A percentile compares a stretch with the other conserved stretches of the same genome.
Evolutionary conservation across 495 filamentous ascomycete species (phyloP).

Genomic region (Podospora pseudoanserina): DNA sequence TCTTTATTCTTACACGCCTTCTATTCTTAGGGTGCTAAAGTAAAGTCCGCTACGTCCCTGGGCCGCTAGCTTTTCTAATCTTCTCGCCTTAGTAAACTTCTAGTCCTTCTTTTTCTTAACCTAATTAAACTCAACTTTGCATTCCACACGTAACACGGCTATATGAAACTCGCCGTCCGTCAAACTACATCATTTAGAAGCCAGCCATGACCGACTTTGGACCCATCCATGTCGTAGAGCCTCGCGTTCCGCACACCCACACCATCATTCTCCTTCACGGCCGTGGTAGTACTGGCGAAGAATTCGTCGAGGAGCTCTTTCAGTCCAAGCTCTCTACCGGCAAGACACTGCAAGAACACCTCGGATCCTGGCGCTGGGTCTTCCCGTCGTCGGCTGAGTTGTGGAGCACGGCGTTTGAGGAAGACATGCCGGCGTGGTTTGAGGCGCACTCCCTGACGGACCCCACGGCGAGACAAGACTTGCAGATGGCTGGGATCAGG

Average conservation of each 20-base stretch:
- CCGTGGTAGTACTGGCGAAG: conserved; percentile 47
- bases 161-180: background rate
- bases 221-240: conserved; percentile 22
- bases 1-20: too few relatives aligned
- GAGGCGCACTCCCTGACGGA: conserved; percentile 31
- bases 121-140: too few relatives aligned
- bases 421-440: conserved; percentile 37
- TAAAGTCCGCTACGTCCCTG: too few relatives aligned
- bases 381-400: conserved; percentile 44
- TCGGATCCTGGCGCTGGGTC: conserved; percentile 28
- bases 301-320: conserved; percentile 51
- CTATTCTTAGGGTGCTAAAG: too few relatives aligned
- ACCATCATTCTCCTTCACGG: conserved; percentile 57
- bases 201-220: conserved; percentile 11
- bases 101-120: too few relatives aligned
- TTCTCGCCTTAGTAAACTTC: too few relatives aligned
- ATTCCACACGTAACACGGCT: too few relatives aligned
- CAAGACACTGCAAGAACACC: conserved; percentile 20
- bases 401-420: conserved; percentile 36
- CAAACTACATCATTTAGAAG: background rate
- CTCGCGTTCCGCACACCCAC: conserved; percentile 41
- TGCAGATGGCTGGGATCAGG: conserved; percentile 42
- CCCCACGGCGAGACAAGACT: conserved; percentile 29
- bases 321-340: conserved; percentile 20
- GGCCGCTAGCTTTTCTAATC: too few relatives aligned